Base-by-base conservation (phyloP, 2,329 filamentous ascomycete species). In the Claviceps capensis region DNA sequence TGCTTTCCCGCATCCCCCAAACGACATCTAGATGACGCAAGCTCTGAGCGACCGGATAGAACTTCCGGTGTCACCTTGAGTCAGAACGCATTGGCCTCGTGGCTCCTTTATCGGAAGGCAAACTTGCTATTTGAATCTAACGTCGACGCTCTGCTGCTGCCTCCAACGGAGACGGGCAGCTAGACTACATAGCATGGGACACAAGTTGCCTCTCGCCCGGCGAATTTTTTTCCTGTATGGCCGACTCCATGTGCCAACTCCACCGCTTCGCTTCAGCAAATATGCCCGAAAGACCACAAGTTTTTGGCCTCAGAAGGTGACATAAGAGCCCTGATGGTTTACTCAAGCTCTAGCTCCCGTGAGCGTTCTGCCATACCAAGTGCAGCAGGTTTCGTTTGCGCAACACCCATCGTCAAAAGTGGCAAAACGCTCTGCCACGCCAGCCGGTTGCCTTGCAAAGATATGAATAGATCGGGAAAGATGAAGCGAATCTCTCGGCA, bases 401-500 rank as follows among this genome's bases (percentile, higher is more conserved):
- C 44, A 36, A 17, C 13, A 36, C 23, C 11, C 19, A 14, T 45
- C 9, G 2, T 19, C 19, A 46, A 45, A 34, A 17, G 22, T 30
- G 34, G 42, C 30, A 42, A n/a, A 42, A n/a, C 7, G 22, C 30
- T 14, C 42, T 46, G 40, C 16, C 47, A 42, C 30, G n/a, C 14
- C 7, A 30, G 9, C 48, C 19, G 4, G 6, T n/a, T 26, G 22
- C 48, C 6, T 49, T n/a, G 22, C 5, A 22, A 17, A 47, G 26
- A 22, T 37, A 43, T 51, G 42, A 46, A 19, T n/a, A 11, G 8
- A 5, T 17, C 19, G 13, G 67, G 67, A 66, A 71, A 64, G 60
- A 56, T 55, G 63, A 71, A 71, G 69, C 69, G 69, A 70, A 65
- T 59, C 58, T 60, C 66, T 64, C 48, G 59, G 62, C 62, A 62